phyloP scores from a whole-genome alignment of 129 eudicot species.

The Arctium minus region DNA sequence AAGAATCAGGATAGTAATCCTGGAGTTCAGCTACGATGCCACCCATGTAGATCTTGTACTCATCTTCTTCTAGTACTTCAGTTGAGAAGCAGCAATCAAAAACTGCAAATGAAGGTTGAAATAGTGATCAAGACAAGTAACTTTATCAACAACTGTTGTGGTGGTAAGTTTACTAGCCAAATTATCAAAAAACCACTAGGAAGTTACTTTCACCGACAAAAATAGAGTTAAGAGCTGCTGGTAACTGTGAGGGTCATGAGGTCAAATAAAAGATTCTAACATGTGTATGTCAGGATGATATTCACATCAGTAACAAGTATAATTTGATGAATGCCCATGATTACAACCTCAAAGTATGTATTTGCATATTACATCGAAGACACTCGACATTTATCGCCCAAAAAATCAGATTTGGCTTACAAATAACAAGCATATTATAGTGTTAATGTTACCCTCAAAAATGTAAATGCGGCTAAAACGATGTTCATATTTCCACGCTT shows the following conservation, averaged over 20 bases:
- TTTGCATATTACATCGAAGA: neutral
- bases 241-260: neutral
- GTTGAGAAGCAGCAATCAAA: conserved; percentile 72
- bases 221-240: neutral
- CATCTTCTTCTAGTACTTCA: conserved; percentile 49
- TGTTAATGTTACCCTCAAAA: neutral
- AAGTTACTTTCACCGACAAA: neutral
- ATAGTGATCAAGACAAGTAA: neutral
- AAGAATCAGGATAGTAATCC: conserved; percentile 59
- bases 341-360: neutral
- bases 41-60: conserved; percentile 46
- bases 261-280: neutral
- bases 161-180: neutral
- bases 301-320: neutral
- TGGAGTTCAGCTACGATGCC: conserved; percentile 56
- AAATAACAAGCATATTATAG: neutral
- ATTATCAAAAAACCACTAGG: neutral
- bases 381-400: neutral
- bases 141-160: neutral
- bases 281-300: neutral
- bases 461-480: neutral
- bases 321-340: neutral
- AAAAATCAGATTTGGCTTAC: neutral
- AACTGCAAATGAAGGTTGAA: conserved; percentile 34
- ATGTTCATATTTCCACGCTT: neutral